These are phyloP conservation scores for Ambrosia artemisiifolia DNA, from an alignment of 129 eudicot species.

Conservation along the genomic window DNA sequence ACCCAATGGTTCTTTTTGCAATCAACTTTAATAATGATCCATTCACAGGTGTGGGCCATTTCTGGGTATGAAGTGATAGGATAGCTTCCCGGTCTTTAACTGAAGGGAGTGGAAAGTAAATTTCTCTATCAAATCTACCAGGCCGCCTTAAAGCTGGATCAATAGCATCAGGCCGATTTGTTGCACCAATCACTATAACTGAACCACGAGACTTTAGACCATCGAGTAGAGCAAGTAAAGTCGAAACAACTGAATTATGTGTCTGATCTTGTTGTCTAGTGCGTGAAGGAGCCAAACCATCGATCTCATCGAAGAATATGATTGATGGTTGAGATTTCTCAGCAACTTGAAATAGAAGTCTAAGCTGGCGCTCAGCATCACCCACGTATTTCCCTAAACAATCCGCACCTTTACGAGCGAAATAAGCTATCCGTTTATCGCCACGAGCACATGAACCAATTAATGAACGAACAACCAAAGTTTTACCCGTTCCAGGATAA, in stretches of 20 bases:
- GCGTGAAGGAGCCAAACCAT: conserved; percentile 95
- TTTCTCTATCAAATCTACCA: conserved; percentile 94
- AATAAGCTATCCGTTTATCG: conserved; percentile 84
- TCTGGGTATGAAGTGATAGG: conserved; percentile 78
- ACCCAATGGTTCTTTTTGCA: conserved; percentile 73
- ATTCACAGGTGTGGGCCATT: conserved; percentile 81
- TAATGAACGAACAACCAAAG: conserved; percentile 86
- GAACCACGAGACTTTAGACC: conserved; percentile 97
- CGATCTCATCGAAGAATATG: conserved; percentile 95
- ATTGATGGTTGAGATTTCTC: conserved; percentile 97
- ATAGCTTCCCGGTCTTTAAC: conserved; percentile 85
- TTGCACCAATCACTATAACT: conserved; percentile 95
- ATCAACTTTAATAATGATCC: conserved; percentile 67
- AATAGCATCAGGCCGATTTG: conserved; percentile 95
- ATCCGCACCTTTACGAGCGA: conserved; percentile 99
- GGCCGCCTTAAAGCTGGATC: conserved; percentile 98
- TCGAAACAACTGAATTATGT: conserved; percentile 96
- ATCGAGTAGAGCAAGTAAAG: conserved; percentile 89
- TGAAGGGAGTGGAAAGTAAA: conserved; percentile 83
- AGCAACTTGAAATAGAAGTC: conserved; percentile 94
- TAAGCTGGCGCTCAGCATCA: conserved; percentile 98
- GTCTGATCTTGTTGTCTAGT: conserved; percentile 97
- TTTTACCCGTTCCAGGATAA: conserved; percentile 98
- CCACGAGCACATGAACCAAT: conserved; percentile 99
- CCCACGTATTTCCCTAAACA: conserved; percentile 99